Percentiles rank a stretch among this genome's conserved stretches.
phyloP scores from a whole-genome alignment of 1,284 basidiomycete genomes.

The Puccinia sorghi region DNA sequence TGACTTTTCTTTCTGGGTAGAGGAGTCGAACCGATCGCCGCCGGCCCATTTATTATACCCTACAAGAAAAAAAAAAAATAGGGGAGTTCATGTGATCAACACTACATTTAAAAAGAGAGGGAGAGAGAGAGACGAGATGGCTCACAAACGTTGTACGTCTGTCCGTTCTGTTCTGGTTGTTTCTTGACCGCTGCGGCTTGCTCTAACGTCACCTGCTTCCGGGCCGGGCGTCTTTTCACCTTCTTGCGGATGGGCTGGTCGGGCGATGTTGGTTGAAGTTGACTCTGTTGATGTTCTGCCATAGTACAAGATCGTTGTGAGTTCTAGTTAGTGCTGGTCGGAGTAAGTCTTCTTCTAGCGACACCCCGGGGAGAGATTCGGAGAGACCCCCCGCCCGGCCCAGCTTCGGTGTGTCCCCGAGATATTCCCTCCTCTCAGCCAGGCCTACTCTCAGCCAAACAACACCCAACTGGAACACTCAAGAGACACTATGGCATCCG shows the following conservation, averaged over 20 bases:
- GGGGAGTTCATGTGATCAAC: too few relatives aligned
- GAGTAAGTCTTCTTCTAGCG: neutral
- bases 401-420: too few relatives aligned
- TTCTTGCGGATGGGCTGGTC: slow-evolving; percentile 52
- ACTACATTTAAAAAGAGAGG: neutral
- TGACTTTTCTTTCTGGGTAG: slow-evolving; percentile 73
- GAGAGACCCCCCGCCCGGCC: too few relatives aligned
- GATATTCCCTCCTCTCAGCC: too few relatives aligned
- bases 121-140: slow-evolving; percentile 51
- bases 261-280: neutral
- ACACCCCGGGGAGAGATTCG: neutral
- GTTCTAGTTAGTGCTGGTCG: too few relatives aligned
- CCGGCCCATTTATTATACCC: slow-evolving; percentile 99
- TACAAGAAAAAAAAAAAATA: slow-evolving; percentile 61
- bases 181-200: slow-evolving; percentile 83
- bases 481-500: slow-evolving; percentile 48
- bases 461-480: neutral
- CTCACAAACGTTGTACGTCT: slow-evolving; percentile 77
- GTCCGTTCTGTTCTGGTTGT: slow-evolving; percentile 83
- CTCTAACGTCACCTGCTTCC: slow-evolving; percentile 69
- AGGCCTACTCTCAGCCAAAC: too few relatives aligned
- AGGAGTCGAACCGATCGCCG: slow-evolving; percentile 87
- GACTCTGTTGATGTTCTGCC: neutral
- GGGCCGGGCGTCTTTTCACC: slow-evolving; percentile 56
- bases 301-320: too few relatives aligned